Conservation (phyloP, 1,284 basidiomycete species). For the Athelia sp. region DNA sequence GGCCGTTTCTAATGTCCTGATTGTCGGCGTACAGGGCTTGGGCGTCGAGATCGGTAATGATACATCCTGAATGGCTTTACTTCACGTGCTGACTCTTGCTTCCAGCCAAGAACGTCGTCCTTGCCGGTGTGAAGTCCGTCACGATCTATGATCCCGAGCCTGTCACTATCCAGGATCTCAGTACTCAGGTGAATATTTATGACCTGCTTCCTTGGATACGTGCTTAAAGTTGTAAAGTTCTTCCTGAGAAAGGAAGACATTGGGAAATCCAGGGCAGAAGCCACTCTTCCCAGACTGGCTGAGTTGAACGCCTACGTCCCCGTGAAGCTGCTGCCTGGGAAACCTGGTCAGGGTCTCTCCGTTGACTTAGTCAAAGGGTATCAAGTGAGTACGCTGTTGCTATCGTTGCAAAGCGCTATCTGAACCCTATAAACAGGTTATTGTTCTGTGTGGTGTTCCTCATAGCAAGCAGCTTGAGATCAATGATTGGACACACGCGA, state of each 20-base stretch:
- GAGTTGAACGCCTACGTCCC: slow-evolving; percentile 98
- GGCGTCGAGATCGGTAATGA: slow-evolving; percentile 91
- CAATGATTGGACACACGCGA: slow-evolving; percentile 88
- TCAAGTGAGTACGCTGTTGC: slow-evolving; percentile 58
- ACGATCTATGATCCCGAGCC: slow-evolving; percentile 94
- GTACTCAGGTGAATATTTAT: slow-evolving; percentile 70
- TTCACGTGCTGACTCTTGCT: slow-evolving; percentile 2
- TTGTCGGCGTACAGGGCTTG: slow-evolving; percentile 90
- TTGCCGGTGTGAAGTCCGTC: slow-evolving; percentile 98
- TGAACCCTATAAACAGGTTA: slow-evolving; percentile 47
- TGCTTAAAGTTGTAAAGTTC: slow-evolving; percentile 53
- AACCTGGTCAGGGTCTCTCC: slow-evolving; percentile 67
- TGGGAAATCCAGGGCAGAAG: slow-evolving; percentile 84
- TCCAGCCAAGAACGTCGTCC: slow-evolving; percentile 90
- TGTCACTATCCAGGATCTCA: slow-evolving; percentile 83
- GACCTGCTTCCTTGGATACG: slow-evolving; percentile 1
- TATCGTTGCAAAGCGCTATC: background rate
- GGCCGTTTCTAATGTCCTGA: slow-evolving; percentile 94
- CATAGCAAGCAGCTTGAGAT: slow-evolving; percentile 88
- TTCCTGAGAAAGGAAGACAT: slow-evolving; percentile 89
- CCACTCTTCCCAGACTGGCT: slow-evolving; percentile 84
- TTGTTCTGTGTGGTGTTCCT: slow-evolving; percentile 83
- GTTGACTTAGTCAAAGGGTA: slow-evolving; percentile 82
- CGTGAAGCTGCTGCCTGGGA: slow-evolving; percentile 73
- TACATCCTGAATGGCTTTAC: slow-evolving; percentile 9